Evolutionary conservation across 2,329 filamentous ascomycete genomes (phyloP), one percentile per base, ranked within the genome.

Genomic region (Cytospora piceicola): DNA sequence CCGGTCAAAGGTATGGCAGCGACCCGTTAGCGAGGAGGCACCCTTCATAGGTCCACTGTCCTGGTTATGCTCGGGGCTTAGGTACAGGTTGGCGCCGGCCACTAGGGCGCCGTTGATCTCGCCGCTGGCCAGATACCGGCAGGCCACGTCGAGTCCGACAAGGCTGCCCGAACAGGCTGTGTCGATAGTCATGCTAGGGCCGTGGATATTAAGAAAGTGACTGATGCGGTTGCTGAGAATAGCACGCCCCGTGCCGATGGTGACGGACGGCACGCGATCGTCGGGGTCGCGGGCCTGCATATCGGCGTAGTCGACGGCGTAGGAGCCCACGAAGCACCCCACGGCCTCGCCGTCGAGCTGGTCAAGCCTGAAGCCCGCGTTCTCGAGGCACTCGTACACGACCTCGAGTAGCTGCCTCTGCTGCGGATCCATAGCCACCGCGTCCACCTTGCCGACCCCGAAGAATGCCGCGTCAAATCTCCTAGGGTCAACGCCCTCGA

Each of bases 161-260:
- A 84, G 71, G 57, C 77, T 79, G 15, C 77, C 77, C 0, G 81
- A 83, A 68, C 83, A 85, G 1, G 80, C 83, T 0, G 83, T 84
- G 62, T 85, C 81, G 4, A 84, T 74, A 1, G 81, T 81, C 69
- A 83, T 74, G 58, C 79, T 80, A 0, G 82, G 78, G 0, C 82
- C 82, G 7, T 70, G 69, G 60, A 83, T 76, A 69, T 84, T 76
- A 65, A 80, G 82, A 60, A 78, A 80, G 69, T 82, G 81, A 1
- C 78, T 81, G 14, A 83, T 71, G 27, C 81, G 75, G 69, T 82
- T 83, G 0, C 79, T 74, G 9, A 80, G 55, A 34, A 82, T 78
- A 2, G 76, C 75, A 8, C 75, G 73, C 0, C 75, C 75, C n/a
- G 75, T 77, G n/a, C 80, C 80, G 8, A 55, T 71, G 22, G 64